Base-by-base conservation (phyloP, 352 stramenopile genomes). In the Blastocystis sp. region DNA sequence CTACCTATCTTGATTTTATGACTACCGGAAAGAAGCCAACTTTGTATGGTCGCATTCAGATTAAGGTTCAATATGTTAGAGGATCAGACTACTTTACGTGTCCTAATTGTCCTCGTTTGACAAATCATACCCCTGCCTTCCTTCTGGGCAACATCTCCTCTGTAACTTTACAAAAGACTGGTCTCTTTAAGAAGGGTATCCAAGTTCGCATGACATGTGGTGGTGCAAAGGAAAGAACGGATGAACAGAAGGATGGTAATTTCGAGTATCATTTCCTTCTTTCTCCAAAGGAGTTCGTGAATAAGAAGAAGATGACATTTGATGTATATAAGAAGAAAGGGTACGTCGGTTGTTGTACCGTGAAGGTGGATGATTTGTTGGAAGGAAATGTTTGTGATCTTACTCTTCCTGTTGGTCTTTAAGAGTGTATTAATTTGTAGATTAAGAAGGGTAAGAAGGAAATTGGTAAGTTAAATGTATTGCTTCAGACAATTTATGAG, bases 31-130 rank as follows among this genome's bases (percentile, higher is more conserved):
- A 81, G 51, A 62, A 60, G 40, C 17, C 33, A 15, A 1, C 1
- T 6, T 9, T 40, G 11, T 81, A 58, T 57, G 42, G 70, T 62
- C 30, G 40, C n/a, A 24, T 81, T 54, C 48, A 48, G 42, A 56
- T 81, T 30, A 81, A 81, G 30, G 44, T 81, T 33, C 70, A 81
- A n/a, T 81, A 81, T 54, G 70, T 81, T 15, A 51, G 37, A 24
- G 35, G 37, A 35, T 42, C 35, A 9, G 70, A 60, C 27, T 81
- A 62, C 70, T 81, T 81, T n/a, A 62, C 44, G 24, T 81, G 70
- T 56, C 70, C 70, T 24, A 58, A 37, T 11, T 81, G 70, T 56
- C n/a, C 37, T n/a, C 37, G 30, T 13, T 57, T 81, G 15, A 64
- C n/a, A 27, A 15, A 60, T 24, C 70, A 81, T 33, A 81, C 37